A percentile compares a stretch with the other conserved stretches of the same genome.
Evolutionary conservation across 1,284 basidiomycete genomes (phyloP).

Genomic region (Ganoderma sinense): DNA sequence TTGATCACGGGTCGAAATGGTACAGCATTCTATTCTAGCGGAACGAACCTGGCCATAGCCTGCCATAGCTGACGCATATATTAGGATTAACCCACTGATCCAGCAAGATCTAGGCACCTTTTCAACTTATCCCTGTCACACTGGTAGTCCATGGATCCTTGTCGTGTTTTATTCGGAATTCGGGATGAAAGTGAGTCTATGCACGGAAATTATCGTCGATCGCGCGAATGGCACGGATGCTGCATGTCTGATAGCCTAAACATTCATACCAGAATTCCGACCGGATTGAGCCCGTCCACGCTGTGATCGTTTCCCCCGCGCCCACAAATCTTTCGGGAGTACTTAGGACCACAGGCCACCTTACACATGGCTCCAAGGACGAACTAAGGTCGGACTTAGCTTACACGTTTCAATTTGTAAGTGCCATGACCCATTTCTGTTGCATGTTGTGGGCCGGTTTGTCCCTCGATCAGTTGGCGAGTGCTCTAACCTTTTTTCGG

Average conservation of each 20-base stretch:
- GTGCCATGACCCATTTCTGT: not conserved
- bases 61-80: too few relatives aligned
- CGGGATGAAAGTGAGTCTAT: not conserved
- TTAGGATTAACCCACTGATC: too few relatives aligned
- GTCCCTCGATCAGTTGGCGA: not conserved
- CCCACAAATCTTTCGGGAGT: not conserved
- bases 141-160: too few relatives aligned
- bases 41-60: too few relatives aligned
- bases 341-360: not conserved
- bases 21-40: too few relatives aligned
- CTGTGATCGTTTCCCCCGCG: not conserved
- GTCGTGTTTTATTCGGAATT: not conserved
- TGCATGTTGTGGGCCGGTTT: not conserved
- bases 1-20: too few relatives aligned
- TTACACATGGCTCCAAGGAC: not conserved
- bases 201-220: too few relatives aligned
- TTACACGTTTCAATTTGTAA: not conserved
- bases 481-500: not conserved
- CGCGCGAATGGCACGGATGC: not conserved
- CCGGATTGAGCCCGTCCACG: not conserved
- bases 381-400: not conserved
- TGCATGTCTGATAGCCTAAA: too few relatives aligned
- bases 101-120: too few relatives aligned
- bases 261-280: not conserved
- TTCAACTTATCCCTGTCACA: too few relatives aligned